Conservation (phyloP, 179 eudicot genomes). For the Monotropa hypopitys region DNA sequence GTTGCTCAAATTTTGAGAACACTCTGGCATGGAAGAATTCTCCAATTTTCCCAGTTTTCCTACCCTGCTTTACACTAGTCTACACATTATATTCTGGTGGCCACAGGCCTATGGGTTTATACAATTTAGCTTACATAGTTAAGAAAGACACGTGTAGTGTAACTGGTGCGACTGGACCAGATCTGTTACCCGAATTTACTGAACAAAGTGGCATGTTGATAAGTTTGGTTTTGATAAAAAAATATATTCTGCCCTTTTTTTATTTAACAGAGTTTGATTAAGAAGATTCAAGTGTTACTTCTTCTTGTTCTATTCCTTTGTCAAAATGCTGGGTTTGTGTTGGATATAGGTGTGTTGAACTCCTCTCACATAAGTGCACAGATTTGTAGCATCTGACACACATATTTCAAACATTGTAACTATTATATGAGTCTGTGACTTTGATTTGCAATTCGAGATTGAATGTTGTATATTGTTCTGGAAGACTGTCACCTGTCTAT, state of each 20-base stretch:
- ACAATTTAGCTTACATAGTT: neutral
- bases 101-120: neutral
- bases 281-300: neutral
- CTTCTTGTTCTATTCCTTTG: neutral
- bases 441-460: neutral
- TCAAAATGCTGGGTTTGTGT: neutral
- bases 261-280: neutral
- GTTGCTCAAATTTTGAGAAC: neutral
- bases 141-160: neutral
- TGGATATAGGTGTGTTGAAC: neutral
- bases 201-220: neutral
- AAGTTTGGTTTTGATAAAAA: too few species aligned
- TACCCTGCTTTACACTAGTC: neutral
- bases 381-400: neutral
- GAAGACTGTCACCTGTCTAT: neutral
- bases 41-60: neutral
- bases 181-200: neutral
- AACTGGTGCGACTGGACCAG: neutral
- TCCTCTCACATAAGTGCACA: neutral
- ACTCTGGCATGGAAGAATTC: neutral
- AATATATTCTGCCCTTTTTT: too few species aligned
- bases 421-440: neutral
- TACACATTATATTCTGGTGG: neutral
- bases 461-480: neutral
- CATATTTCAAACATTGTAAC: too few species aligned